A percentile compares a stretch with the other conserved stretches of the same genome.
These are phyloP conservation scores for Leccinum griseonigrum DNA, from an alignment of 1,284 basidiomycete species.

Conservation along the genomic window DNA sequence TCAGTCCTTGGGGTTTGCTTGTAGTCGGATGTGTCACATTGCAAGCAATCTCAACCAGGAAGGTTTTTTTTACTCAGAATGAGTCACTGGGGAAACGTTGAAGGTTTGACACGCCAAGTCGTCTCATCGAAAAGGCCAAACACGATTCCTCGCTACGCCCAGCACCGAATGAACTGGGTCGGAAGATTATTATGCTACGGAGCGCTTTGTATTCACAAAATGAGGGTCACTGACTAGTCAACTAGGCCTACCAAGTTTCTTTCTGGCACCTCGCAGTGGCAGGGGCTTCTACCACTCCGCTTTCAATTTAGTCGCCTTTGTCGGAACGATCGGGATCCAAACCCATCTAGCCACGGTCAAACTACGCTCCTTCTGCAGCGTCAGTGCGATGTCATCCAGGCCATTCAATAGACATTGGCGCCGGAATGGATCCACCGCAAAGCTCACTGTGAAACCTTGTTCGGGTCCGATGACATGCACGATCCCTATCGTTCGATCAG, in stretches of 20 bases:
- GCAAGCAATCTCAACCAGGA: too few species aligned
- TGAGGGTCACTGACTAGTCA: too few species aligned
- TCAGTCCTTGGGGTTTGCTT: neutral
- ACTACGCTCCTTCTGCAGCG: conserved; percentile 73
- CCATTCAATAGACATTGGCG: conserved; percentile 92
- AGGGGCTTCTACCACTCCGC: conserved; percentile 72
- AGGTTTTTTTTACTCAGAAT: too few species aligned
- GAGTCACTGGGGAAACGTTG: too few species aligned
- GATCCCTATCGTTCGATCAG: conserved; percentile 58
- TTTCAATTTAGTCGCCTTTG: conserved; percentile 45
- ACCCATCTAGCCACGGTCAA: conserved; percentile 96
- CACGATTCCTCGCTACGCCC: too few species aligned
- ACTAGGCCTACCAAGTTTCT: neutral
- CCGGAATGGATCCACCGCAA: conserved; percentile 85
- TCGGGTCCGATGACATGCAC: conserved; percentile 97
- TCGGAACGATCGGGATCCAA: conserved; percentile 63
- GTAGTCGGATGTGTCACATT: neutral
- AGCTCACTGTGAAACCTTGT: conserved; percentile 89
- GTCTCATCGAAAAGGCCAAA: too few species aligned
- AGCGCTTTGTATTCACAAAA: too few species aligned
- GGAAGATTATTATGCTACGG: too few species aligned
- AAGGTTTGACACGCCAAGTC: too few species aligned
- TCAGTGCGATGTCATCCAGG: conserved; percentile 91
- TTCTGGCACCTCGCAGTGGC: neutral
- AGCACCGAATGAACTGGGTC: too few species aligned